Evolutionary conservation across 2,329 filamentous ascomycete genomes (phyloP).

Genomic region (Cercospora zeina): DNA sequence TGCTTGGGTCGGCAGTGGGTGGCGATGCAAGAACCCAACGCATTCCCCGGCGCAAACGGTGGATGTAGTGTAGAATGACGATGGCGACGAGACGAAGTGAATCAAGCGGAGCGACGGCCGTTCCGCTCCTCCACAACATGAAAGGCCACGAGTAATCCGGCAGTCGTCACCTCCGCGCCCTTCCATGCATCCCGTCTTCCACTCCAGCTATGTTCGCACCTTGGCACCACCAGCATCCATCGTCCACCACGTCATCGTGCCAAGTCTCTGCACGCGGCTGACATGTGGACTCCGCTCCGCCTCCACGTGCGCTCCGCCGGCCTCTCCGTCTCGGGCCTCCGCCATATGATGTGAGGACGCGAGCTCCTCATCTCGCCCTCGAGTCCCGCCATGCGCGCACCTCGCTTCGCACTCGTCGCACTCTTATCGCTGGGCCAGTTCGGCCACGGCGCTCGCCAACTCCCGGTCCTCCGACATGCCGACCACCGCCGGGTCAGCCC

Average conservation of each 20-base stretch:
- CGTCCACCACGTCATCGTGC: conserved; percentile 1
- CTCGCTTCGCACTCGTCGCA: conserved; percentile 4
- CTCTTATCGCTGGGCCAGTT: conserved; percentile 31
- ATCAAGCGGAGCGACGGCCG: too few relatives aligned
- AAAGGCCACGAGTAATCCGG: not conserved
- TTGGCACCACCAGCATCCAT: too few relatives aligned
- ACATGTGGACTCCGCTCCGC: not conserved
- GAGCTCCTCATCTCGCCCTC: not conserved
- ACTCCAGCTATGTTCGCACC: not conserved
- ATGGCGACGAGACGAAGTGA: not conserved
- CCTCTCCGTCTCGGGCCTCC: not conserved
- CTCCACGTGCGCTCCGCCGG: not conserved
- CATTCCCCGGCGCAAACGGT: not conserved
- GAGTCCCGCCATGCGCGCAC: conserved; percentile 7
- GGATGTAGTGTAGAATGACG: not conserved
- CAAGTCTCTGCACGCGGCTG: not conserved
- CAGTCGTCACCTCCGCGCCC: conserved; percentile 2
- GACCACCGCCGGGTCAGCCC: conserved; percentile 54
- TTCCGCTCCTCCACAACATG: too few relatives aligned
- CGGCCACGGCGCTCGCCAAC: conserved; percentile 31
- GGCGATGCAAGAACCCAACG: not conserved
- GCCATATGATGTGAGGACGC: conserved; percentile 1
- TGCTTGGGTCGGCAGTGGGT: not conserved
- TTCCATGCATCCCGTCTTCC: not conserved
- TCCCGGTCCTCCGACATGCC: conserved; percentile 38